These are phyloP conservation scores for Mycena olivaceomarginata DNA, from an alignment of 768 basidiomycete genomes.

Conservation along the genomic window DNA sequence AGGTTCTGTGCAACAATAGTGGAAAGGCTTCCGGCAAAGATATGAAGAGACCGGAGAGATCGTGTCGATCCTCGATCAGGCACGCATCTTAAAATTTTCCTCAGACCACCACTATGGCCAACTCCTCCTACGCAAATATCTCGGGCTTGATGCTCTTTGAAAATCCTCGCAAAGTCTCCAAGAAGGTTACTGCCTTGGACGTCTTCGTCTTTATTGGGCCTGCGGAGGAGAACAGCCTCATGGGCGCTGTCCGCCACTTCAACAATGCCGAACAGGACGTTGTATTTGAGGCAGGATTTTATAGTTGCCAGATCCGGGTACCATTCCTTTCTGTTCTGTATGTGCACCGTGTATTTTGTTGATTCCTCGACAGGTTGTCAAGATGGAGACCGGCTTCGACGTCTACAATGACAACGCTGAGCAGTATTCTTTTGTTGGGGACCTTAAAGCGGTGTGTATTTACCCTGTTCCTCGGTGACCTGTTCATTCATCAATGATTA, in stretches of 20 bases:
- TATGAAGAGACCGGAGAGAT: no score
- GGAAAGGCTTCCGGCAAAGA: no score
- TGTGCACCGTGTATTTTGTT: neutral
- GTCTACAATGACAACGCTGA: neutral
- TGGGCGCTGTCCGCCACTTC: neutral
- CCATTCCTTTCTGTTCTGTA: neutral
- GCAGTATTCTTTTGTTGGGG: constrained; percentile 1
- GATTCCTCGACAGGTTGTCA: neutral
- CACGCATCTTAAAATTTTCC: neutral
- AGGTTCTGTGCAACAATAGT: no score
- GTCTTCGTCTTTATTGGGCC: neutral
- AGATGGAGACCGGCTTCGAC: neutral
- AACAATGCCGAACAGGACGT: neutral
- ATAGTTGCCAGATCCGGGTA: neutral
- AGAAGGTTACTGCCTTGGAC: neutral
- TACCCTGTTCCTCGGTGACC: neutral
- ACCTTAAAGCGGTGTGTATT: constrained; percentile 6
- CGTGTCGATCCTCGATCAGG: neutral
- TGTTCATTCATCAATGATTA: neutral
- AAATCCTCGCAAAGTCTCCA: neutral
- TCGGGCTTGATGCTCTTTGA: neutral
- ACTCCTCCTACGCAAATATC: neutral
- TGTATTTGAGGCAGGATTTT: neutral
- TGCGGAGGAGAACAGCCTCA: neutral
- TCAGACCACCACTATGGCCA: neutral